phyloP scores from a whole-genome alignment of 2,329 filamentous ascomycete genomes.

The Fusarium subglutinans region DNA sequence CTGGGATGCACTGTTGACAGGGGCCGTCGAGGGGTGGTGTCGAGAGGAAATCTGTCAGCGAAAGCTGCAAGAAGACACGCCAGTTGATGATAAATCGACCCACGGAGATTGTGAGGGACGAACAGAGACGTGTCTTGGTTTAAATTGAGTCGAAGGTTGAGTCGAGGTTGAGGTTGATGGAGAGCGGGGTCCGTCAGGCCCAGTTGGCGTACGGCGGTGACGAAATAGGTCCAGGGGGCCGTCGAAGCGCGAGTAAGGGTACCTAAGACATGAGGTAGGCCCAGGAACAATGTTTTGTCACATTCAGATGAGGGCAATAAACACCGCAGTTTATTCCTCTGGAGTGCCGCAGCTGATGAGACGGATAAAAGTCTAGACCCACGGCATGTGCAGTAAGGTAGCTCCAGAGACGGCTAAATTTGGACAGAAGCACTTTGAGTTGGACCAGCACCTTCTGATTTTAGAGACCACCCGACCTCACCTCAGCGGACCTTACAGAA shows the following conservation, averaged over 20 bases:
- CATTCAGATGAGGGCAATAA: slow-evolving; percentile 17
- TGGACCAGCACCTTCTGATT: slow-evolving; percentile 17
- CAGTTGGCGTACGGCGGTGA: slow-evolving; percentile 40
- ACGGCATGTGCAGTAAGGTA: not conserved
- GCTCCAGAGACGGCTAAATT: not conserved
- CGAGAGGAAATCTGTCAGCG: not conserved
- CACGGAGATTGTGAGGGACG: slow-evolving; percentile 16
- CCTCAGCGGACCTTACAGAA: not conserved
- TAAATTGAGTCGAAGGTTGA: slow-evolving; percentile 25
- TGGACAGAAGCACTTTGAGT: not conserved
- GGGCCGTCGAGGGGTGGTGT: not conserved
- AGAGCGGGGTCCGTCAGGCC: slow-evolving; percentile 40
- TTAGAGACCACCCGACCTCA: not conserved
- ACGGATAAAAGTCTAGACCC: not conserved
- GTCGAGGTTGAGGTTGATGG: slow-evolving; percentile 15
- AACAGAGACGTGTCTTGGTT: slow-evolving; percentile 15
- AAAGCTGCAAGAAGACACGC: not conserved
- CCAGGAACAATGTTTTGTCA: not conserved
- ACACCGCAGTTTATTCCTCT: slow-evolving; percentile 4
- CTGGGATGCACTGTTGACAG: slow-evolving; percentile 26
- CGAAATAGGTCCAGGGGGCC: slow-evolving; percentile 36
- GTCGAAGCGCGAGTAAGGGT: slow-evolving; percentile 25
- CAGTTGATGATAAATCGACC: slow-evolving; percentile 4
- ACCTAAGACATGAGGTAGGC: not conserved
- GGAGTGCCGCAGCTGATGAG: slow-evolving; percentile 2